Evolutionary conservation across 225 moss, liverwort and hornwort genomes (phyloP).

Genomic region (Antitrichia curtipendula): DNA sequence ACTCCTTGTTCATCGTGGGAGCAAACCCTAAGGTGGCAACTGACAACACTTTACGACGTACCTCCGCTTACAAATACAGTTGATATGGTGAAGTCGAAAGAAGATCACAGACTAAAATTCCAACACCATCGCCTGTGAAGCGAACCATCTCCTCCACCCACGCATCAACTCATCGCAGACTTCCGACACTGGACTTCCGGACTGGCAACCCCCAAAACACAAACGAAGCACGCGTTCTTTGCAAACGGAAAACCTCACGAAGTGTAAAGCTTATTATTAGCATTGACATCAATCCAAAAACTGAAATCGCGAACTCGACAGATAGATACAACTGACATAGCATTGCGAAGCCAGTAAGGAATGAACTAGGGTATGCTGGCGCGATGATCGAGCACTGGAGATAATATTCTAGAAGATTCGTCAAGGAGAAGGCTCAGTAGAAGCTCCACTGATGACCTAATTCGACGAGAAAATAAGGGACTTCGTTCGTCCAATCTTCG

Average conservation of each 20-base stretch:
- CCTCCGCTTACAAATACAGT: background rate
- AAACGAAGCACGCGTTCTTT: background rate
- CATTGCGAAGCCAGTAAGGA: too few relatives aligned
- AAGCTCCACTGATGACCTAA: background rate
- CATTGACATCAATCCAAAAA: background rate
- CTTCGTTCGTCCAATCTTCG: background rate
- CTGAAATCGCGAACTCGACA: too few relatives aligned
- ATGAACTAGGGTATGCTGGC: background rate
- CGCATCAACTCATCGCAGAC: background rate
- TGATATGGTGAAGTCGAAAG: background rate
- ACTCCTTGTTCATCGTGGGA: constrained; percentile 69
- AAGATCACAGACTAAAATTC: background rate
- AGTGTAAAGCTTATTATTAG: too few relatives aligned
- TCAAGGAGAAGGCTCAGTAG: background rate
- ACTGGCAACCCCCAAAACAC: background rate
- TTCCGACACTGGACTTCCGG: background rate
- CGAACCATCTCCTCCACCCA: background rate
- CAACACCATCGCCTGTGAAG: background rate
- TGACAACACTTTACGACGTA: background rate
- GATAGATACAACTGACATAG: too few relatives aligned
- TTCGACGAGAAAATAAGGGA: background rate
- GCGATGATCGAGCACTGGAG: background rate
- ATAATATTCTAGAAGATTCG: background rate
- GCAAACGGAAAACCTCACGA: background rate
- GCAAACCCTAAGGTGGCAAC: background rate